Conservation (phyloP, 2,329 filamentous ascomycete species). For the Colletotrichum euphorbiae region DNA sequence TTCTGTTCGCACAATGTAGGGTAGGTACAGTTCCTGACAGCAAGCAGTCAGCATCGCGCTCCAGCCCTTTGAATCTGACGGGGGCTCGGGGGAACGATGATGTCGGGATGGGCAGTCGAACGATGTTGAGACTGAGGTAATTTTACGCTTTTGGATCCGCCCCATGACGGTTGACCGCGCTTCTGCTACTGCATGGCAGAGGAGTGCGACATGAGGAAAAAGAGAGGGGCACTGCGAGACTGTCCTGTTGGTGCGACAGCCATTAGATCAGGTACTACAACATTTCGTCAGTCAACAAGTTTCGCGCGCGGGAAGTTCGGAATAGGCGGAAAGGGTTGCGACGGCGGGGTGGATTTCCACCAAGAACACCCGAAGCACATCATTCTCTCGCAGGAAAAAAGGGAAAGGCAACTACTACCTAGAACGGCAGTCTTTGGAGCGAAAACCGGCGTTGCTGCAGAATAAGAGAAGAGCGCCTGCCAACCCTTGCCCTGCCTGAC, state of each 20-base stretch:
- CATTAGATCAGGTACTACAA: not conserved
- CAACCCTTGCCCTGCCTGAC: not conserved
- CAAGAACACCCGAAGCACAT: constrained; percentile 19
- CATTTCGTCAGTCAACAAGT: constrained; percentile 10
- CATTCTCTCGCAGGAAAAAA: constrained; percentile 12
- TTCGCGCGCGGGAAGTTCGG: constrained; percentile 37
- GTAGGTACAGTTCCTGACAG: not conserved
- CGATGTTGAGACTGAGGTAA: constrained; percentile 3
- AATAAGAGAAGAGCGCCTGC: constrained; percentile 8
- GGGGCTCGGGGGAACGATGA: constrained; percentile 9
- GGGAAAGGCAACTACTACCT: constrained; percentile 13
- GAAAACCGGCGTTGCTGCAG: constrained; percentile 22
- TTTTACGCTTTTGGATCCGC: not conserved
- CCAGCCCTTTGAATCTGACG: constrained; percentile 7
- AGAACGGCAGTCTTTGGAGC: not conserved
- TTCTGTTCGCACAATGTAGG: not conserved
- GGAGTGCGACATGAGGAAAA: constrained; percentile 24
- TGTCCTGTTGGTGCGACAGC: not conserved
- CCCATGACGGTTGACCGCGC: not conserved
- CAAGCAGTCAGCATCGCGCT: not conserved
- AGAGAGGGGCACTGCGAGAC: constrained; percentile 8
- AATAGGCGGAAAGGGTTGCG: constrained; percentile 24
- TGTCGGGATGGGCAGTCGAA: constrained; percentile 22
- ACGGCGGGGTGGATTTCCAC: constrained; percentile 7
- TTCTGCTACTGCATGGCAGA: constrained; percentile 24